phyloP scores from a whole-genome alignment of 176 grass and related monocot genomes.

The Chrysopogon serrulatus region DNA sequence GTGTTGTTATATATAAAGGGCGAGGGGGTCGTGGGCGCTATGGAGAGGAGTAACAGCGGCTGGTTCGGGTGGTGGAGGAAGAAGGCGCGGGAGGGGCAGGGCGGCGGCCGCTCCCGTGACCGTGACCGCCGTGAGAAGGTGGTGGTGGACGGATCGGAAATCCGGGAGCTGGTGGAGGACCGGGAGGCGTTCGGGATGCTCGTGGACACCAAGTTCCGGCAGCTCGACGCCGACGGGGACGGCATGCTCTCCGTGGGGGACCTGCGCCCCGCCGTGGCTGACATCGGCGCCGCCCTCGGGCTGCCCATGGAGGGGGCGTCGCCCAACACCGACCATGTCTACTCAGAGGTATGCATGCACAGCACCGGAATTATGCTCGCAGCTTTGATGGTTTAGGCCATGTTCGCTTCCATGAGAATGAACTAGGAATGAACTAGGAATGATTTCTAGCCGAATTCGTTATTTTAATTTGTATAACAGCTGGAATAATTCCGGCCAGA shows the following conservation, averaged over 20 bases:
- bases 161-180: slow-evolving; percentile 83
- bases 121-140: slow-evolving; percentile 12
- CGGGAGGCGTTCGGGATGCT: slow-evolving; percentile 66
- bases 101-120: background rate
- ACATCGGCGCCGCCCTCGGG: slow-evolving; percentile 69
- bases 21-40: background rate
- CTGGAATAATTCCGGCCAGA: too few relatives aligned
- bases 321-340: slow-evolving; percentile 55
- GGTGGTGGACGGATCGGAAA: slow-evolving; percentile 80
- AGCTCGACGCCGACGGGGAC: slow-evolving; percentile 56
- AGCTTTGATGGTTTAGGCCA: background rate
- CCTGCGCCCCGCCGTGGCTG: slow-evolving; percentile 61
- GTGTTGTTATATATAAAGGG: slow-evolving; percentile 3
- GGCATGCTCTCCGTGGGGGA: slow-evolving; percentile 61
- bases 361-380: background rate
- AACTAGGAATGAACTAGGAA: too few relatives aligned
- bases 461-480: too few relatives aligned
- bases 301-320: slow-evolving; percentile 47
- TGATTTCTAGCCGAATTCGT: too few relatives aligned
- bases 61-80: slow-evolving; percentile 52
- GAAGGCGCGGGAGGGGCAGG: slow-evolving; percentile 1
- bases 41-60: slow-evolving; percentile 48
- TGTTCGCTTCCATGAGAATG: too few relatives aligned
- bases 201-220: slow-evolving; percentile 59
- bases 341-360: slow-evolving; percentile 50